Conservation (phyloP, 2,329 filamentous ascomycete genomes). For the Venturia effusa region DNA sequence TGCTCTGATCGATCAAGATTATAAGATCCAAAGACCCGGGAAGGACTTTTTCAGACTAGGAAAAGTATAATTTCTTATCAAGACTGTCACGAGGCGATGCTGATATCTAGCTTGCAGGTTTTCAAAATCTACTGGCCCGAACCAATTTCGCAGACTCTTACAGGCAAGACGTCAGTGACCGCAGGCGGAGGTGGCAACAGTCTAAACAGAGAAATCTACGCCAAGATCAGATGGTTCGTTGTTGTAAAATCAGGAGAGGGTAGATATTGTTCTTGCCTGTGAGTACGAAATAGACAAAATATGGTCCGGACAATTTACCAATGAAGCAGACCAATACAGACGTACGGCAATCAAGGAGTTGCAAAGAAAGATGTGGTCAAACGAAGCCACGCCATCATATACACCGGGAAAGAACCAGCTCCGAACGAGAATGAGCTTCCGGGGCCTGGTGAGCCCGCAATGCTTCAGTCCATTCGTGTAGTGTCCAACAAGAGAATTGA, state of each 20-base stretch:
- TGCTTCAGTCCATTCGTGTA: conserved; percentile 15
- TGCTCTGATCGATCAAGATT: conserved; percentile 7
- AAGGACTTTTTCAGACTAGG: conserved; percentile 13
- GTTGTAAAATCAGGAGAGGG: conserved; percentile 15
- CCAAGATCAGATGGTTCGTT: conserved; percentile 18
- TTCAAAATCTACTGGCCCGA: conserved; percentile 15
- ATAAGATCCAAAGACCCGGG: background rate
- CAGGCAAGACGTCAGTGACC: background rate
- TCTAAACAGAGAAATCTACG: conserved; percentile 11
- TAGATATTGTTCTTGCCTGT: conserved; percentile 15
- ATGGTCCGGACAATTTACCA: background rate
- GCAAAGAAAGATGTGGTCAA: conserved; percentile 14
- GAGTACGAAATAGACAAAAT: background rate
- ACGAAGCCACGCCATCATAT: conserved; percentile 16
- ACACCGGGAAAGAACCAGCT: background rate
- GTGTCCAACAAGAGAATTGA: conserved; percentile 10
- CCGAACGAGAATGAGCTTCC: background rate
- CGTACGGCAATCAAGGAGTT: conserved; percentile 16
- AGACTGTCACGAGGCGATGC: background rate
- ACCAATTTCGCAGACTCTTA: background rate
- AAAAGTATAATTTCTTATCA: conserved; percentile 7
- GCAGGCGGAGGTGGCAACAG: conserved; percentile 9
- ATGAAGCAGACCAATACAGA: conserved; percentile 17
- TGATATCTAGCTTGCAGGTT: background rate
- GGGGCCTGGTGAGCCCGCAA: background rate